phyloP scores from a whole-genome alignment of 2,329 filamentous ascomycete genomes.

The Ophiobolus disseminans region DNA sequence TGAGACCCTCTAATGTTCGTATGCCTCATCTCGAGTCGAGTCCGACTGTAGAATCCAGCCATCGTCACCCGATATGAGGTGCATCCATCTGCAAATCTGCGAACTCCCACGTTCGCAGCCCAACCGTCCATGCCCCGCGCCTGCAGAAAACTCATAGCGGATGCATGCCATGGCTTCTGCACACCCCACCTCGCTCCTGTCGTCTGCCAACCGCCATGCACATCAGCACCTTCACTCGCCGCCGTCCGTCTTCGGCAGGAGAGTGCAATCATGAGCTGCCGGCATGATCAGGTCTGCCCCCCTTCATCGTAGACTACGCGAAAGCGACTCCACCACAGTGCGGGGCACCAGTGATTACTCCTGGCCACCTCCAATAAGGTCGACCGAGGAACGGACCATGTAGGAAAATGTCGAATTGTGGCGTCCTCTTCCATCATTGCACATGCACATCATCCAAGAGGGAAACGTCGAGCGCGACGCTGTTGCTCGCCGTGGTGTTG shows the following conservation, averaged over 20 bases:
- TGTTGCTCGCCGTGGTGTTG: background rate
- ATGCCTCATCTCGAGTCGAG: background rate
- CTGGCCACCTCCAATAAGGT: conserved; percentile 9
- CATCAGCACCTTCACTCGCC: conserved; percentile 6
- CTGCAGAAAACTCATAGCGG: conserved; percentile 27
- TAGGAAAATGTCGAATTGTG: conserved; percentile 15
- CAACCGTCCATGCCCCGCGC: conserved; percentile 4
- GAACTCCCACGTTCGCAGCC: conserved; percentile 30
- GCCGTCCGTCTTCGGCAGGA: conserved; percentile 29
- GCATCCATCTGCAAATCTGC: conserved; percentile 16
- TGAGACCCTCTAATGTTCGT: conserved; percentile 9
- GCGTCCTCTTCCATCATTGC: conserved; percentile 19
- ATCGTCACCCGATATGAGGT: too few species aligned
- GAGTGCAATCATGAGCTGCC: conserved; percentile 26
- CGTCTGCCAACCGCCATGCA: conserved; percentile 24
- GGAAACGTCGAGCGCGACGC: conserved; percentile 1
- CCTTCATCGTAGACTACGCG: conserved; percentile 11
- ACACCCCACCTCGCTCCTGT: conserved; percentile 29
- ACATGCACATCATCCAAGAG: conserved; percentile 11
- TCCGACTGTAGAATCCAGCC: too few species aligned
- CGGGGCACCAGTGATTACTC: conserved; percentile 14
- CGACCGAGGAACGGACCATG: conserved; percentile 3
- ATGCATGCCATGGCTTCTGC: conserved; percentile 31
- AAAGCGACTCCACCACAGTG: conserved; percentile 12
- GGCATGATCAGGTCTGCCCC: conserved; percentile 28